Evolutionary conservation across 2,329 filamentous ascomycete species (phyloP).

Genomic region (Aquanectria penicillioides): DNA sequence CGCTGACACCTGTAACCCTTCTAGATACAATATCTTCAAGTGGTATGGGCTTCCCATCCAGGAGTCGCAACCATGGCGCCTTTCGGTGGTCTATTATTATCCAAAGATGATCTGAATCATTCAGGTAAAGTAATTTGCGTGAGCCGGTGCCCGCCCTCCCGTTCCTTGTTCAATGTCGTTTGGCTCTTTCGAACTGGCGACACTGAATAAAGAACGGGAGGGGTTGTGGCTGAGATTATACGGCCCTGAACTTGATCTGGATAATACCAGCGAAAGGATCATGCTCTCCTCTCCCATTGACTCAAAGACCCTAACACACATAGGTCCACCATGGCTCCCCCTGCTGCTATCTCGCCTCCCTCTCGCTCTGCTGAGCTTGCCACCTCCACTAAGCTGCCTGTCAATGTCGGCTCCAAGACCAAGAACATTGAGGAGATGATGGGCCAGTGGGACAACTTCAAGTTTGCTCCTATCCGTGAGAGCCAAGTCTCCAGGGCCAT

Average conservation of each 20-base stretch:
- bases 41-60: conserved; percentile 40
- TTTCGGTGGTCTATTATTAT: conserved; percentile 49
- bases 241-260: conserved; percentile 95
- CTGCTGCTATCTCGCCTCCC: conserved; percentile 72
- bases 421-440: conserved; percentile 60
- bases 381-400: conserved; percentile 54
- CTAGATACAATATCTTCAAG: conserved; percentile 35
- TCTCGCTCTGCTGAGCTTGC: conserved; percentile 57
- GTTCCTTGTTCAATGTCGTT: conserved; percentile 3
- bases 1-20: conserved; percentile 35
- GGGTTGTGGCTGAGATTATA: conserved; percentile 81
- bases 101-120: conserved; percentile 48
- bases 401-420: conserved; percentile 31
- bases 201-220: conserved; percentile 24
- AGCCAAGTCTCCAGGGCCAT: conserved; percentile 92
- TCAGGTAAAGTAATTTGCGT: conserved; percentile 64
- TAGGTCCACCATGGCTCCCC: conserved; percentile 72
- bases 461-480: conserved; percentile 88
- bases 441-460: conserved; percentile 83
- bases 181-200: not conserved
- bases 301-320: conserved; percentile 42
- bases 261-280: conserved; percentile 99
- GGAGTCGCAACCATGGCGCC: conserved; percentile 45
- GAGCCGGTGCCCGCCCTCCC: conserved; percentile 66
- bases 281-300: conserved; percentile 73